phyloP scores from a whole-genome alignment of 1,139 yeast genomes.

The Kodamaea fungicola region DNA sequence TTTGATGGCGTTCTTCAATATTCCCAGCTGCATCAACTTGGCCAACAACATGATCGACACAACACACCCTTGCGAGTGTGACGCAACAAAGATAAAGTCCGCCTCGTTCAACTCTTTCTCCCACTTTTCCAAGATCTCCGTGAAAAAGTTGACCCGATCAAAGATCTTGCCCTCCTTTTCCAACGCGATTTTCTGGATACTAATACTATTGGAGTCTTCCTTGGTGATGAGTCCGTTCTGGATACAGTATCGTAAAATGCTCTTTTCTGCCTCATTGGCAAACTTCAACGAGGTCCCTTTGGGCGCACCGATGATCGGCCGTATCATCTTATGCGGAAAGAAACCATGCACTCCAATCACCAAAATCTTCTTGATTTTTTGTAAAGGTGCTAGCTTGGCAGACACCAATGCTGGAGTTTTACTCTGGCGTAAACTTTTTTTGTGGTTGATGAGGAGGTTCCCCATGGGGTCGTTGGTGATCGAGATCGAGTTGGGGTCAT shows the following conservation, averaged over 20 bases:
- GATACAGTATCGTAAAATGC: conserved; percentile 70
- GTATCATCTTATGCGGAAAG: conserved; percentile 80
- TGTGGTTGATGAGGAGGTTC: conserved; percentile 38
- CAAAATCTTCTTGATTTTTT: conserved; percentile 50
- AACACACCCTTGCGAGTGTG: conserved; percentile 96
- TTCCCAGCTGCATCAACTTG: conserved; percentile 64
- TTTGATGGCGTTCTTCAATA: conserved; percentile 45
- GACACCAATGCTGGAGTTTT: conserved; percentile 25
- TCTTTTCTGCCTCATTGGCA: conserved; percentile 80
- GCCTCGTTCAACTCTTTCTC: conserved; percentile 65
- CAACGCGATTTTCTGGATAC: conserved; percentile 84
- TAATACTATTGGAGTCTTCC: conserved; percentile 41
- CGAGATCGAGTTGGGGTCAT: conserved; percentile 35
- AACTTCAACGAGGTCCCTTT: conserved; percentile 88
- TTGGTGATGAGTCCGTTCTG: conserved; percentile 45
- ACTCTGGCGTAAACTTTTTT: conserved; percentile 2
- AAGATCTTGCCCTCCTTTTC: conserved; percentile 91
- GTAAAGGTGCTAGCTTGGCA: conserved; percentile 30
- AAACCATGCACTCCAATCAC: conserved; percentile 95
- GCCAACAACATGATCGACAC: conserved; percentile 81
- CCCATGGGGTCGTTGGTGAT: conserved; percentile 46
- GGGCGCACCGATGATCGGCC: conserved; percentile 88
- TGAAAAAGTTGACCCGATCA: conserved; percentile 79
- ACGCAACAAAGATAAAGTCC: conserved; percentile 82
- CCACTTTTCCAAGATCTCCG: conserved; percentile 70